These are phyloP conservation scores for Penicillium lividum DNA, from an alignment of 495 filamentous ascomycete genomes.

Conservation along the genomic window DNA sequence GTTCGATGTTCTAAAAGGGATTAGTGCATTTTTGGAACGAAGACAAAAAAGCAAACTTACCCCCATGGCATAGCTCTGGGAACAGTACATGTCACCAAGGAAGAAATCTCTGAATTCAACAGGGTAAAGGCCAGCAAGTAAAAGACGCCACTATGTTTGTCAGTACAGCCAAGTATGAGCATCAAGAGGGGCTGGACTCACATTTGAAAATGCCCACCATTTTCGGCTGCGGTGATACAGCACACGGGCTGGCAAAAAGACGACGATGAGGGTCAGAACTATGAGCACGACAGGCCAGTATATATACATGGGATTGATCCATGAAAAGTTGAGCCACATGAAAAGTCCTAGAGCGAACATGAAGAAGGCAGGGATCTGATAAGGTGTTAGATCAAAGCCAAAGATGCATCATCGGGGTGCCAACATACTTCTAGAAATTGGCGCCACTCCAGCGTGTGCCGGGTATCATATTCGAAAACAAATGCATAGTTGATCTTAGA, in stretches of 20 bases:
- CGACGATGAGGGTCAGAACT: constrained; percentile 58
- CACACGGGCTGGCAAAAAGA: constrained; percentile 74
- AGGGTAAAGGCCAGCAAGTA: constrained; percentile 82
- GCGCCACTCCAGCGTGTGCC: constrained; percentile 84
- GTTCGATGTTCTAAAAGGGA: constrained; percentile 67
- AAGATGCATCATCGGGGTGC: background rate
- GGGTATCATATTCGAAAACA: constrained; percentile 91
- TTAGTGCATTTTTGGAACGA: constrained; percentile 24
- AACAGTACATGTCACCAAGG: constrained; percentile 96
- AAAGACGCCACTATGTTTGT: constrained; percentile 69
- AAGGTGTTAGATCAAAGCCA: constrained; percentile 12
- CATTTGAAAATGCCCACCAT: constrained; percentile 84
- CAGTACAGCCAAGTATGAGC: constrained; percentile 13
- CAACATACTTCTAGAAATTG: constrained; percentile 70
- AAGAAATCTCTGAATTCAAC: constrained; percentile 99
- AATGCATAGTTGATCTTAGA: constrained; percentile 94
- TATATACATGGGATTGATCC: constrained; percentile 67
- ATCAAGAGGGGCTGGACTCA: constrained; percentile 43
- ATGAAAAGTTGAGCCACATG: constrained; percentile 87
- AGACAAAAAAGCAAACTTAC: constrained; percentile 53
- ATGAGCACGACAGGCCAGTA: constrained; percentile 90
- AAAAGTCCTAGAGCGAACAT: constrained; percentile 73
- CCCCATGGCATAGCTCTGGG: constrained; percentile 82
- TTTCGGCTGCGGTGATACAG: constrained; percentile 74
- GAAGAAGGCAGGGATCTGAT: constrained; percentile 71